Percentiles rank a stretch among this genome's conserved stretches.
Conservation (phyloP, 2,329 filamentous ascomycete species). For the Coleophoma eucalyptorum region DNA sequence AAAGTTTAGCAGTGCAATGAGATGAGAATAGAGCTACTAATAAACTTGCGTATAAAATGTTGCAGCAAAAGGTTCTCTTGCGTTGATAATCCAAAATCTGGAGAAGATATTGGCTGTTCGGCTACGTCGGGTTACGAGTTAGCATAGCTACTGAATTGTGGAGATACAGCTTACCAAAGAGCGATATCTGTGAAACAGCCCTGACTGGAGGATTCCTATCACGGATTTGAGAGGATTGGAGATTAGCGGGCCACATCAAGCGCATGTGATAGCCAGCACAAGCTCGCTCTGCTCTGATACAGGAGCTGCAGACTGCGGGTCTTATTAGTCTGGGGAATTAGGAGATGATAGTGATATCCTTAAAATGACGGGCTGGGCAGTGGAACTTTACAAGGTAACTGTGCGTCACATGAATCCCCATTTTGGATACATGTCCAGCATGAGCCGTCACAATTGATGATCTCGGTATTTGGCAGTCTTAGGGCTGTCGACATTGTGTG, state of each 20-base stretch:
- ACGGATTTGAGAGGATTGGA: not conserved
- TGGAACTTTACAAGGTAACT: not conserved
- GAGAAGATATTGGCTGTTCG: not conserved
- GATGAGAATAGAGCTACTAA: not conserved
- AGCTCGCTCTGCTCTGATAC: not conserved
- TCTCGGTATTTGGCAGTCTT: not conserved
- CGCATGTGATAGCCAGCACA: not conserved
- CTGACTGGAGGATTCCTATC: not conserved
- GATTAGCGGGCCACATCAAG: not conserved
- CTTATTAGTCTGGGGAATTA: not conserved
- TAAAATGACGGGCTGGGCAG: not conserved
- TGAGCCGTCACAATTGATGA: not conserved
- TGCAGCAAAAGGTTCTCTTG: not conserved
- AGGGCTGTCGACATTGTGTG: too few species aligned
- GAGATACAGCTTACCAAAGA: not conserved
- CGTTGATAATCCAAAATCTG: not conserved
- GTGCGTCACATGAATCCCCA: not conserved
- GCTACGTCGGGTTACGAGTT: not conserved
- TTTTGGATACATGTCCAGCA: not conserved
- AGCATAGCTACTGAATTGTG: not conserved
- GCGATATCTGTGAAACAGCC: not conserved
- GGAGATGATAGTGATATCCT: not conserved
- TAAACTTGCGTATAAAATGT: not conserved
- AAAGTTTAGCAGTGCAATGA: not conserved
- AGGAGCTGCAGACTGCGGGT: not conserved